Evolutionary conservation across 2,329 filamentous ascomycete genomes (phyloP).

Genomic region (Zymoseptoria crescenta): DNA sequence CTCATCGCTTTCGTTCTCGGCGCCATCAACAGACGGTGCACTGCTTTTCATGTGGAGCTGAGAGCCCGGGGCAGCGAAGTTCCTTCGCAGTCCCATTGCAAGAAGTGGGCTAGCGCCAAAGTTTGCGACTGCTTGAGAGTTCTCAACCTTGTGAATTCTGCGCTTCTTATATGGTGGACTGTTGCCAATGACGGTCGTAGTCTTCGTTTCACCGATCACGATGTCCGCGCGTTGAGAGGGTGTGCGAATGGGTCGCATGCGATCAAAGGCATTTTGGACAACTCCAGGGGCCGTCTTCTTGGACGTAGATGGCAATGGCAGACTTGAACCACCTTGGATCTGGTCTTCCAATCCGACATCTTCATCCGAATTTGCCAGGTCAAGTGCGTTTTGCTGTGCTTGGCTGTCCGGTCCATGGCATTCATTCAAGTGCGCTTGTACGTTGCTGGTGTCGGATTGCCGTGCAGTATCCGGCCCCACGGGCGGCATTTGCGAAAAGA

Average conservation of each 20-base stretch:
- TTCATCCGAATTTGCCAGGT: not conserved
- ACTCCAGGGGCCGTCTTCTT: constrained; percentile 36
- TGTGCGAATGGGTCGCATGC: constrained; percentile 56
- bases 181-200: constrained; percentile 54
- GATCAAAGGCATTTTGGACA: constrained; percentile 55
- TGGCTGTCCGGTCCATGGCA: not conserved
- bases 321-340: not conserved
- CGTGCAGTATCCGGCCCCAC: constrained; percentile 23
- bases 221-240: constrained; percentile 63
- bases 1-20: constrained; percentile 14
- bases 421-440: constrained; percentile 6
- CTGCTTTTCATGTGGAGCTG: constrained; percentile 24
- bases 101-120: constrained; percentile 33
- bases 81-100: constrained; percentile 38
- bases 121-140: constrained; percentile 36
- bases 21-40: constrained; percentile 22
- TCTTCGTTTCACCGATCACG: constrained; percentile 63
- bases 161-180: constrained; percentile 40
- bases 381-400: not conserved
- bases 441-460: constrained; percentile 35
- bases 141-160: constrained; percentile 35
- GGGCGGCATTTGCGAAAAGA: constrained; percentile 22
- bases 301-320: constrained; percentile 9
- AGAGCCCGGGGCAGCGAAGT: constrained; percentile 50
- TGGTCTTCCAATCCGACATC: not conserved